Base-by-base conservation (phyloP, 306 rosid genomes). In the Dalbergia oliveri region DNA sequence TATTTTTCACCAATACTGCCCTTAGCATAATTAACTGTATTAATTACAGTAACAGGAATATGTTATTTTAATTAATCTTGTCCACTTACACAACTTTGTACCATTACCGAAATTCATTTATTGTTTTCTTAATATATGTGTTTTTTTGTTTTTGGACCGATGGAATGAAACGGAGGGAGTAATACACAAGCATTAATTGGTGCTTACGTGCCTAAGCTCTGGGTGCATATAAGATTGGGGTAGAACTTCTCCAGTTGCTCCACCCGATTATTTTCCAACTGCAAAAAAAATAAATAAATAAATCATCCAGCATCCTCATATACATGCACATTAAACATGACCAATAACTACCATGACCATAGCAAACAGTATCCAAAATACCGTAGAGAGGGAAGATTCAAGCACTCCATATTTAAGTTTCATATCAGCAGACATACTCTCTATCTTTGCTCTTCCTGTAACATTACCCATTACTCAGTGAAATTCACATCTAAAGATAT, bases 171-270 rank as follows among this genome's bases (percentile, higher is more conserved):
- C 3, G 3, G 31, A 26, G 31, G 31, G 31, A 26, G 31, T 26
- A 76, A 72, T 5, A 67, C 53, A 15, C 81, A 82, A 81, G 16
- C 51, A 67, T 64, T 21, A 72, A 74, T 39, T 67, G 77, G 73
- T 81, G 9, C 94, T 88, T 80, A 95, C 99, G 86, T 83, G 97
- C 73, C 98, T 81, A 95, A 87, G 87, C 84, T 91, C 87, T 93
- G 97, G 65, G 99, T 95, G 89, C 92, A 87, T 73, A 89, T 91
- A 73, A 95, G 88, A 84, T 91, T 94, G 26, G 97, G 99, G 87
- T 88, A 95, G 84, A 86, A 87, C 86, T 93, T 95, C 75, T 91
- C 97, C 85, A 95, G 85, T 82, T 90, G 98, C 81, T 95, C 97
- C 60, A 84, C 87, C 60, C 94, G 93, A 76, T 91, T 87, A 43